Conservation (phyloP, 1,139 yeast species). For the Pichia sp. region DNA sequence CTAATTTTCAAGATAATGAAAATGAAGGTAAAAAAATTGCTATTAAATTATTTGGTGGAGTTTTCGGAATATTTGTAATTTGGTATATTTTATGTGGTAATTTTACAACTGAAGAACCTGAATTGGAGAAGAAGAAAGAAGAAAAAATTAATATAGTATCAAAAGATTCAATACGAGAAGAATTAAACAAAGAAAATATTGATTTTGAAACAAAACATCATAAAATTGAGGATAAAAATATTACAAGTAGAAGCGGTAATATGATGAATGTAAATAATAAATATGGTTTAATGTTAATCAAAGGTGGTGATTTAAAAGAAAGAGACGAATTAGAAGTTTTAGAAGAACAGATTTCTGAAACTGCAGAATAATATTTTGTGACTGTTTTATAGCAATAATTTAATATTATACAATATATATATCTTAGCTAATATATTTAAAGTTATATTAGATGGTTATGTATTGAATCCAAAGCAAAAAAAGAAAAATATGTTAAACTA, state of each 20-base stretch:
- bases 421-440: too few relatives aligned
- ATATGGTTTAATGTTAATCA: constrained; percentile 14
- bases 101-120: constrained; percentile 5
- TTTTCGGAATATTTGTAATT: constrained; percentile 7
- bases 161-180: background rate
- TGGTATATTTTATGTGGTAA: constrained; percentile 11
- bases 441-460: too few relatives aligned
- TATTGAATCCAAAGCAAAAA: too few relatives aligned
- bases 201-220: background rate
- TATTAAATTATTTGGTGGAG: constrained; percentile 5
- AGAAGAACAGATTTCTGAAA: constrained; percentile 13
- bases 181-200: background rate
- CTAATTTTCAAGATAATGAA: constrained; percentile 10
- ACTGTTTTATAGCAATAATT: background rate
- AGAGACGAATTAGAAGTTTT: constrained; percentile 5
- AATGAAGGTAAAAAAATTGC: constrained; percentile 13
- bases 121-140: background rate
- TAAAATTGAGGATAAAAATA: constrained; percentile 1
- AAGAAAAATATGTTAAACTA: too few relatives aligned
- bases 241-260: constrained; percentile 9
- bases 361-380: constrained; percentile 3
- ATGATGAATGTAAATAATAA: constrained; percentile 14
- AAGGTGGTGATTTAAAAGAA: background rate
- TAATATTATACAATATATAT: too few relatives aligned
- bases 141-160: background rate